A percentile compares a stretch with the other conserved stretches of the same genome.
phyloP scores from a whole-genome alignment of 768 basidiomycete species.

The Sporobolomyces pararoseus region DNA sequence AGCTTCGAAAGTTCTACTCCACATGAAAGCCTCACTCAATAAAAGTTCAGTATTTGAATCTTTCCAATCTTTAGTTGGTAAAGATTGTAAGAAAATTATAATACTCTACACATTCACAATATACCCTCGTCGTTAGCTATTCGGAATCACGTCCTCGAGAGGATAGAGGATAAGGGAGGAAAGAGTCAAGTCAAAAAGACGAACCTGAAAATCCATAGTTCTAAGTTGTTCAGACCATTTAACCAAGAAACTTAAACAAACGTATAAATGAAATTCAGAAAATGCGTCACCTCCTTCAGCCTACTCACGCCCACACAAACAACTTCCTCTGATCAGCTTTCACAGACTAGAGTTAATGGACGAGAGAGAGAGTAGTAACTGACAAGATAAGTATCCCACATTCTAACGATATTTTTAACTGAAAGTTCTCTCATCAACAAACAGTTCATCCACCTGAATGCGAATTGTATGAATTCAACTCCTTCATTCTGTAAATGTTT shows the following conservation, averaged over 20 bases:
- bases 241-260: conserved; percentile 94
- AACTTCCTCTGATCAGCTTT: neutral
- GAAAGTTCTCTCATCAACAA: conserved; percentile 96
- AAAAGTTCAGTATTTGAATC: conserved; percentile 95
- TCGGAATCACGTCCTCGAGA: conserved; percentile 7
- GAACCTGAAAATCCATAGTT: conserved; percentile 96
- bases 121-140: neutral
- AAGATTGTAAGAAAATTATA: conserved; percentile 95
- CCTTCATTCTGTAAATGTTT: conserved; percentile 81
- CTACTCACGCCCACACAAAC: conserved; percentile 52
- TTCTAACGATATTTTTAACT: conserved; percentile 90
- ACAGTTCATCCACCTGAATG: conserved; percentile 99
- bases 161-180: neutral
- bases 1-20: conserved; percentile 45
- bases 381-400: conserved; percentile 99
- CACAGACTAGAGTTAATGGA: no score
- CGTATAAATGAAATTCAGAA: conserved; percentile 97
- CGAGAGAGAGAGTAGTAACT: conserved; percentile 46
- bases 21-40: conserved; percentile 88
- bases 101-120: conserved; percentile 66
- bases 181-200: no score
- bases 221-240: conserved; percentile 89
- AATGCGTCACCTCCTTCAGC: conserved; percentile 97
- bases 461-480: conserved; percentile 99
- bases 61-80: conserved; percentile 75